Evolutionary conservation across 202 grass and related monocot species (phyloP), one percentile per base, ranked within the genome.

Genomic region (Hordeum pubiflorum): DNA sequence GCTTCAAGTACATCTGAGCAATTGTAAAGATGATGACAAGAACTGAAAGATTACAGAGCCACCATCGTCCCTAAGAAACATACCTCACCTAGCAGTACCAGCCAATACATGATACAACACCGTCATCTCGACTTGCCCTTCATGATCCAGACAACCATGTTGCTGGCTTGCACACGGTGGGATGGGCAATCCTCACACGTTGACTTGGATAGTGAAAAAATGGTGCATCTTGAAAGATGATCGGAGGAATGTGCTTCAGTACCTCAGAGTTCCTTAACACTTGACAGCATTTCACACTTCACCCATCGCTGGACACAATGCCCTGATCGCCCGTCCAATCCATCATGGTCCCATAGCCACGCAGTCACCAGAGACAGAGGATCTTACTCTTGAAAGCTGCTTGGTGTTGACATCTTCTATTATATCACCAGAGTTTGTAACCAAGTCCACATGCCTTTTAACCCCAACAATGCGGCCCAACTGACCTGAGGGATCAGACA

Each of bases 141-240:
- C 82, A 93, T 88, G 91, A 91, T 18, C 88, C 96, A 91, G 70
- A 93, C 54, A 89, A 63, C 92, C 96, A 99, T 81, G 75, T 85
- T 40, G 69, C 77, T 4, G 95, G 86, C 40, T 86, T 81, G 24
- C 77, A 88, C 85, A 84, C 32, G 1, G 80, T 67, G 2, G 73
- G 74, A 43, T 86, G 52, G 12, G 80, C 81, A 79, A 91, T 83
- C 62, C 88, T 95, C 62, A 98, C 95, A 77, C 26, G 86, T 82
- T 95, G 92, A 15, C 95, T 89, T 13, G 92, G 90, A 75, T 90
- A 88, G 76, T 93, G 91, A 68, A 91, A 91, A 20, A 89, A 92
- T 20, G 88, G 72, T 79, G 85, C 86, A 57, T 95, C 95, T 86
- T 93, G 88, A 40, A 86, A 88, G 79, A 81, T 78, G 37, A 74